Evolutionary conservation across 2,329 filamentous ascomycete species (phyloP).

Genomic region (Fusarium armeniacum): DNA sequence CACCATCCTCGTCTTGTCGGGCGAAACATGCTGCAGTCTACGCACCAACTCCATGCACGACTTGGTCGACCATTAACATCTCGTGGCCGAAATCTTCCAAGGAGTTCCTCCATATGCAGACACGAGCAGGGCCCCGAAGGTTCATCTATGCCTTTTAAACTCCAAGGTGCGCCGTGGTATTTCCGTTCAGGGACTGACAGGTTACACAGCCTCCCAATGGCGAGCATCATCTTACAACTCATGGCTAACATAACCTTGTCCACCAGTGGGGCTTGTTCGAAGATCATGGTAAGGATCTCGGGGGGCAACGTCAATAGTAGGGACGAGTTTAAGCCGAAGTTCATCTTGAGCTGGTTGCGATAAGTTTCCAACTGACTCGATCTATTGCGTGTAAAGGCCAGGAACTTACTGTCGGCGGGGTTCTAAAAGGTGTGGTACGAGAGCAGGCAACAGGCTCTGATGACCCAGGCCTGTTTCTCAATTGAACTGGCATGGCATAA

Average conservation of each 20-base stretch:
- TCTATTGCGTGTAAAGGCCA: neutral
- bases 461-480: conserved; percentile 9
- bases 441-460: conserved; percentile 5
- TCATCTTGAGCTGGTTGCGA: conserved; percentile 11
- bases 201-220: conserved; percentile 30
- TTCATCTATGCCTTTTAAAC: neutral
- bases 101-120: conserved; percentile 25
- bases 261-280: conserved; percentile 21
- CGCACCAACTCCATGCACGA: conserved; percentile 41
- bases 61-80: conserved; percentile 30
- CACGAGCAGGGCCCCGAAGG: conserved; percentile 25
- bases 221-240: conserved; percentile 45
- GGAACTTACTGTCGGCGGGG: conserved; percentile 29
- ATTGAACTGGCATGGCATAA: conserved; percentile 24
- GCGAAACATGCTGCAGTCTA: conserved; percentile 42
- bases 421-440: conserved; percentile 19
- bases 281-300: conserved; percentile 49
- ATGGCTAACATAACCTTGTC: conserved; percentile 41
- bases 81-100: conserved; percentile 34
- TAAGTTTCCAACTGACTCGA: conserved; percentile 5
- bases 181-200: conserved; percentile 38
- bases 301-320: conserved; percentile 44
- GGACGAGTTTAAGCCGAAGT: conserved; percentile 4
- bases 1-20: conserved; percentile 46
- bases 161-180: conserved; percentile 27